Evolutionary conservation across 208 protist genomes (phyloP).

Genomic region (Naegleria fowleri): DNA sequence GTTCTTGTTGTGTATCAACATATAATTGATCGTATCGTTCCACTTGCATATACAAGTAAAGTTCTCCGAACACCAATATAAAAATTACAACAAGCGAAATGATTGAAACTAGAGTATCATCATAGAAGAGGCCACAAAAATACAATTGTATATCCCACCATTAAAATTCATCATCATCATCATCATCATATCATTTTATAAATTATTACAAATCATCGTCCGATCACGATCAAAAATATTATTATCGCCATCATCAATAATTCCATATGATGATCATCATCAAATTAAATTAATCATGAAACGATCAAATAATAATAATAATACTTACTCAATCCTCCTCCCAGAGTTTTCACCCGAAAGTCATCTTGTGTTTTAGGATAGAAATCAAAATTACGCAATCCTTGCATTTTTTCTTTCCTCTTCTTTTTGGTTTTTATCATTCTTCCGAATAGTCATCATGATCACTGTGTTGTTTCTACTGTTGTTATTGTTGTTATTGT

Average conservation of each 20-base stretch:
- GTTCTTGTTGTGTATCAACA: conserved; percentile 58
- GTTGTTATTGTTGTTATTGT: neutral
- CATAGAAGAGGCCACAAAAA: too few species aligned
- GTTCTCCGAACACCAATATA: conserved; percentile 57
- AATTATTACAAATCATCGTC: too few species aligned
- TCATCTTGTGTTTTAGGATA: conserved; percentile 78
- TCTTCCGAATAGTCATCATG: too few species aligned
- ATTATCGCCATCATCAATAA: too few species aligned
- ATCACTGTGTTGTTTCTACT: too few species aligned
- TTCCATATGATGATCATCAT: too few species aligned
- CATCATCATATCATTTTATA: too few species aligned
- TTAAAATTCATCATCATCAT: too few species aligned
- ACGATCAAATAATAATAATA: neutral
- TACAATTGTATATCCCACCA: too few species aligned
- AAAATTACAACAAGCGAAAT: conserved; percentile 51
- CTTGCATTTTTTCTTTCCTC: neutral
- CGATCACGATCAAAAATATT: too few species aligned
- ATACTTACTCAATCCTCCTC: conserved; percentile 60
- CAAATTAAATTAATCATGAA: too few species aligned
- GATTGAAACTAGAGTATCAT: conserved; percentile 53
- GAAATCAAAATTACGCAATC: conserved; percentile 59
- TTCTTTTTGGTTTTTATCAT: neutral
- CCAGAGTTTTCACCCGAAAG: conserved; percentile 54
- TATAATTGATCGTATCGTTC: conserved; percentile 62
- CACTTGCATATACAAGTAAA: conserved; percentile 59